These are phyloP conservation scores for Pyrus betulifolia DNA, from an alignment of 306 rosid genomes.

Conservation along the genomic window DNA sequence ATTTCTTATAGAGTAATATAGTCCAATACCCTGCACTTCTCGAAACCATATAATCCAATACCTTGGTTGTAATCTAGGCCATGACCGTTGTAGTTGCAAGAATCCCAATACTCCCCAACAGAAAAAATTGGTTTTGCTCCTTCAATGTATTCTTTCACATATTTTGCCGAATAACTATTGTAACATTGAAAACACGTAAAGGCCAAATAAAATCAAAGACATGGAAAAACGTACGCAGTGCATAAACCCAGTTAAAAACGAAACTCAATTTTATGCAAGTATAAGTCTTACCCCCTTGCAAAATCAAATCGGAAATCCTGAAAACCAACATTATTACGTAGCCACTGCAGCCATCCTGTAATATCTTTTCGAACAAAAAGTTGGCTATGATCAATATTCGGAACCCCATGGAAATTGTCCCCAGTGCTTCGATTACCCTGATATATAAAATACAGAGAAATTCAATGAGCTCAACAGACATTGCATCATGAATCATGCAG, in stretches of 20 bases:
- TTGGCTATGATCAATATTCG: conserved; percentile 83
- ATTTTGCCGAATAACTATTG: conserved; percentile 68
- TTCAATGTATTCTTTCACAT: conserved; percentile 73
- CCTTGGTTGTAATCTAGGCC: conserved; percentile 89
- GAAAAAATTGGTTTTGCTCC: conserved; percentile 76
- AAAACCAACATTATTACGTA: conserved; percentile 57
- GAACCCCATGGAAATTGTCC: conserved; percentile 71
- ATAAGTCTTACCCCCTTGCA: conserved; percentile 63
- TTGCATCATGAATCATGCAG: not conserved
- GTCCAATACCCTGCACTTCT: not conserved
- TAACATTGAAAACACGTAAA: conserved; percentile 9
- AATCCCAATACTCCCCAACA: conserved; percentile 88
- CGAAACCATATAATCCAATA: conserved; percentile 10
- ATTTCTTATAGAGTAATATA: not conserved
- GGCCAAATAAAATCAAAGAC: not conserved
- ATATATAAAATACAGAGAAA: not conserved
- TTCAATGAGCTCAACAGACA: not conserved
- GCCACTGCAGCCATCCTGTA: conserved; percentile 72
- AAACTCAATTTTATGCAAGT: not conserved
- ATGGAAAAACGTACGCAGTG: not conserved
- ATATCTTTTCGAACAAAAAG: conserved; percentile 81
- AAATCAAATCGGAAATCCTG: conserved; percentile 93
- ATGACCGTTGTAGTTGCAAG: conserved; percentile 66
- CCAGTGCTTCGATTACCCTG: conserved; percentile 78
- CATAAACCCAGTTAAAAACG: not conserved